phyloP scores from a whole-genome alignment of 2,329 filamentous ascomycete genomes.

The Colletotrichum agaves region DNA sequence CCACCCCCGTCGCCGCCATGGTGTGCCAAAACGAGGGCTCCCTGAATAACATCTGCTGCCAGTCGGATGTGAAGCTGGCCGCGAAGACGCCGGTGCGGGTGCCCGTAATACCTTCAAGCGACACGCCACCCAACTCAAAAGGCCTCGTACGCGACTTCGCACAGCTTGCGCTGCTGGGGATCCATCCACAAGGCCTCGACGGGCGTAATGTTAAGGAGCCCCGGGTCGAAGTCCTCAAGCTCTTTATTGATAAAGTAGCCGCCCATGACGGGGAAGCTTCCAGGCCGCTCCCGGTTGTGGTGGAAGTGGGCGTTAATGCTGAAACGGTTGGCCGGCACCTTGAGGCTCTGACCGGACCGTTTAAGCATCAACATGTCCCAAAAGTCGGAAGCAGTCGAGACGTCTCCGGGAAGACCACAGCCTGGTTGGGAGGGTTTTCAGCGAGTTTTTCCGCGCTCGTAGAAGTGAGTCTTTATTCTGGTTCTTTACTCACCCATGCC shows the following conservation, averaged over 20 bases:
- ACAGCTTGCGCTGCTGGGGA: constrained; percentile 53
- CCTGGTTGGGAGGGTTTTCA: constrained; percentile 31
- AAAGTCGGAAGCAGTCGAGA: constrained; percentile 46
- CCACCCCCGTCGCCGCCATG: constrained; percentile 44
- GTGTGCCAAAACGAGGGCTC: constrained; percentile 34
- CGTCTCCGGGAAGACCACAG: constrained; percentile 52
- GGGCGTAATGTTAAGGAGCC: constrained; percentile 52
- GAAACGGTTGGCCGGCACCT: constrained; percentile 42
- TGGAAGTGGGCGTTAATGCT: constrained; percentile 41
- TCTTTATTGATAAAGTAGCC: constrained; percentile 45
- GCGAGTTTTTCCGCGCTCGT: background rate
- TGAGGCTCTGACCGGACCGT: background rate
- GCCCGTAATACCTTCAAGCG: constrained; percentile 43
- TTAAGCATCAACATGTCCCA: constrained; percentile 46
- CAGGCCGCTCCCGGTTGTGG: constrained; percentile 37
- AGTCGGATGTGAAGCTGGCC: constrained; percentile 43
- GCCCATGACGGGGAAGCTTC: constrained; percentile 37
- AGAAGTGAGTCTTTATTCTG: background rate
- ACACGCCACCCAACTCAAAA: constrained; percentile 53
- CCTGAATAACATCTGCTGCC: constrained; percentile 36
- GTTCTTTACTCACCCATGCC: constrained; percentile 41
- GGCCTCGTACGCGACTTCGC: constrained; percentile 55
- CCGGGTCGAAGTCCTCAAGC: constrained; percentile 47
- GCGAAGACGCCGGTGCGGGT: constrained; percentile 45
- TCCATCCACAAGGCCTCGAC: constrained; percentile 54